Conservation (phyloP, 345 rosid genomes). For the Nasturtium officinale region DNA sequence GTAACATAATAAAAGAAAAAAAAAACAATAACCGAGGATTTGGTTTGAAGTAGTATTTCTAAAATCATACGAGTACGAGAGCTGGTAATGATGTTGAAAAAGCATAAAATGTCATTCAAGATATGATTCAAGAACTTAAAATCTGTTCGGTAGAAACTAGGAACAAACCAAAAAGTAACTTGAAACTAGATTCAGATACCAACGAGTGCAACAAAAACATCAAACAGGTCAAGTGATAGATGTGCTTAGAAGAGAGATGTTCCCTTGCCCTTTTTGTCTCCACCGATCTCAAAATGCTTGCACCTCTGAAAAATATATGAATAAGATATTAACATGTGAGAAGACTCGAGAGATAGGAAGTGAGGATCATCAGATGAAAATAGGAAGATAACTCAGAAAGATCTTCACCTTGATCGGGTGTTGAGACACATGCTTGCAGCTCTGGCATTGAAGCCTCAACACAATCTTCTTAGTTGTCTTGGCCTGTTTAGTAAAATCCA, state of each 20-base stretch:
- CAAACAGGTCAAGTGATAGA: not conserved
- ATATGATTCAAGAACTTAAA: not conserved
- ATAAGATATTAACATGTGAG: not conserved
- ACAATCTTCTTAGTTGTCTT: constrained; percentile 75
- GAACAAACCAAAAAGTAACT: not conserved
- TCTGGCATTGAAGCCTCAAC: constrained; percentile 68
- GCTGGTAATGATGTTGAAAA: constrained; percentile 5
- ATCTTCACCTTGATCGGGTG: constrained; percentile 59
- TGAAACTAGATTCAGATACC: constrained; percentile 1
- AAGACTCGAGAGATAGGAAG: not conserved
- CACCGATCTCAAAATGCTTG: constrained; percentile 66
- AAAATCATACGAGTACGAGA: not conserved
- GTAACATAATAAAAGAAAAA: constrained; percentile 47
- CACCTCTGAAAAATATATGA: constrained; percentile 46
- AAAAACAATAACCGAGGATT: constrained; percentile 6
- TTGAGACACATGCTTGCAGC: constrained; percentile 69
- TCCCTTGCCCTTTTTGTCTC: constrained; percentile 69
- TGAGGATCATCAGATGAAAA: not conserved
- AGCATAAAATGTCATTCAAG: not conserved
- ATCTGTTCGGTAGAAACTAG: not conserved
- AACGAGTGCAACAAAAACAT: not conserved
- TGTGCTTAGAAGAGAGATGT: constrained; percentile 52
- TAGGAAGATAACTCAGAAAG: not conserved
- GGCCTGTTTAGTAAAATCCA: constrained; percentile 41
- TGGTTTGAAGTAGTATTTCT: constrained; percentile 23